Percentiles rank a stretch among this genome's conserved stretches.
Conservation (phyloP, 352 stramenopile species). For the Peronosclerospora sorghi region DNA sequence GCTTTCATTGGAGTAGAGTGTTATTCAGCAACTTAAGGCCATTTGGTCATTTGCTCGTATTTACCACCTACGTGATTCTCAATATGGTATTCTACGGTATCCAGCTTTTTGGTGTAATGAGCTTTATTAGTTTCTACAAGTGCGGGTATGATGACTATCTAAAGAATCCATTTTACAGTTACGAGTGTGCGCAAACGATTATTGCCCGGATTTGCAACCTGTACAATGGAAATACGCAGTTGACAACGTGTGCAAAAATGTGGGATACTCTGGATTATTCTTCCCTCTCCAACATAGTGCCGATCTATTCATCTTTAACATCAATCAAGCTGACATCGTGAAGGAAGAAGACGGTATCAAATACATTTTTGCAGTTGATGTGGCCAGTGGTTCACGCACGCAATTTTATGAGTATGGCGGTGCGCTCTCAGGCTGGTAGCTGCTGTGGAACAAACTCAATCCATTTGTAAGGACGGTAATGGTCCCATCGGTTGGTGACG, state of each 20-base stretch:
- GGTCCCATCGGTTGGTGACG: too few relatives aligned
- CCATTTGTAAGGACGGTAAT: too few relatives aligned
- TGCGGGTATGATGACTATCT: constrained; percentile 83
- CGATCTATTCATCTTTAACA: constrained; percentile 57
- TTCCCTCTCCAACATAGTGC: constrained; percentile 38
- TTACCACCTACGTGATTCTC: constrained; percentile 48
- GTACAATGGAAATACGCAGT: constrained; percentile 69
- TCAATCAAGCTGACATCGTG: too few relatives aligned
- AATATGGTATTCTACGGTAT: constrained; percentile 60
- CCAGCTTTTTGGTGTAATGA: constrained; percentile 59
- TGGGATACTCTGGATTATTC: constrained; percentile 53
- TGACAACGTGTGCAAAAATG: constrained; percentile 52
- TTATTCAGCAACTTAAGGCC: constrained; percentile 53
- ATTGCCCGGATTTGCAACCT: constrained; percentile 71
- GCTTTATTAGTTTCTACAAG: constrained; percentile 70
- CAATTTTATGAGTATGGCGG: too few relatives aligned
- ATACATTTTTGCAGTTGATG: too few relatives aligned
- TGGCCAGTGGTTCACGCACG: too few relatives aligned
- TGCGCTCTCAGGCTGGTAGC: too few relatives aligned
- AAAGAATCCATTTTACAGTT: constrained; percentile 68
- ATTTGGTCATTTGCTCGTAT: constrained; percentile 38
- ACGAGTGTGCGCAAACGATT: constrained; percentile 57
- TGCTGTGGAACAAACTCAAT: too few relatives aligned
- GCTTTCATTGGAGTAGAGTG: constrained; percentile 76
- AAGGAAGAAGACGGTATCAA: too few relatives aligned